These are phyloP conservation scores for Cordyceps farinosa DNA, from an alignment of 2,329 filamentous ascomycete species.

Conservation along the genomic window DNA sequence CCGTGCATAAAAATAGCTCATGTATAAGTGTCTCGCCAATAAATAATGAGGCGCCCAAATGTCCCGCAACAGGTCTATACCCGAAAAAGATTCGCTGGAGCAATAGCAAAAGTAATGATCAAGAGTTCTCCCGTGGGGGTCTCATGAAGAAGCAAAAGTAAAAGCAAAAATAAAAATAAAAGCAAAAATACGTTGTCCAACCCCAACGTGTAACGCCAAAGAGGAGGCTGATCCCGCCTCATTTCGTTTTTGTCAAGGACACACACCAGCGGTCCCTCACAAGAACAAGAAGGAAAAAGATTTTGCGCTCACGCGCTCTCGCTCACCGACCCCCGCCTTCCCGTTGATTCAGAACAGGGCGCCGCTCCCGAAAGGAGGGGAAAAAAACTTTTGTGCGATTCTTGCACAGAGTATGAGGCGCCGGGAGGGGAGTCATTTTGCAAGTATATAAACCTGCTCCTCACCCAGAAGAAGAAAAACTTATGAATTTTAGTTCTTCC, in stretches of 20 bases:
- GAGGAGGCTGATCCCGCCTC: neutral
- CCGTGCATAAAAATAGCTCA: neutral
- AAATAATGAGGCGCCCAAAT: neutral
- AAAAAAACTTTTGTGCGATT: neutral
- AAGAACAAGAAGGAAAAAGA: neutral
- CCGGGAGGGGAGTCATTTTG: too few species aligned
- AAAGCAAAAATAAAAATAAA: neutral
- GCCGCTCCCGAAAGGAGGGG: too few species aligned
- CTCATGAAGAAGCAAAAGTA: neutral
- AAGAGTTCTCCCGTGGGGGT: neutral
- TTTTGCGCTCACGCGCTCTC: neutral
- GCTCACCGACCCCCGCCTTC: neutral
- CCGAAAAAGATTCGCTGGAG: neutral
- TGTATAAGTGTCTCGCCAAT: neutral
- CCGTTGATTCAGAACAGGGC: neutral
- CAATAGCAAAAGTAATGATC: neutral
- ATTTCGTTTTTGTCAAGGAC: neutral
- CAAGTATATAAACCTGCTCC: neutral
- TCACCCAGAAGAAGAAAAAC: neutral
- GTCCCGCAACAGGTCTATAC: neutral
- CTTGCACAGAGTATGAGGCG: neutral
- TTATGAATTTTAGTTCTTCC: neutral
- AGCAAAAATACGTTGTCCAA: neutral
- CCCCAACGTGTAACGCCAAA: neutral
- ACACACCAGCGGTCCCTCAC: neutral